Percentiles rank a stretch among this genome's conserved stretches.
Evolutionary conservation across 768 basidiomycete genomes (phyloP).

Genomic region (Pulveroboletus frians): DNA sequence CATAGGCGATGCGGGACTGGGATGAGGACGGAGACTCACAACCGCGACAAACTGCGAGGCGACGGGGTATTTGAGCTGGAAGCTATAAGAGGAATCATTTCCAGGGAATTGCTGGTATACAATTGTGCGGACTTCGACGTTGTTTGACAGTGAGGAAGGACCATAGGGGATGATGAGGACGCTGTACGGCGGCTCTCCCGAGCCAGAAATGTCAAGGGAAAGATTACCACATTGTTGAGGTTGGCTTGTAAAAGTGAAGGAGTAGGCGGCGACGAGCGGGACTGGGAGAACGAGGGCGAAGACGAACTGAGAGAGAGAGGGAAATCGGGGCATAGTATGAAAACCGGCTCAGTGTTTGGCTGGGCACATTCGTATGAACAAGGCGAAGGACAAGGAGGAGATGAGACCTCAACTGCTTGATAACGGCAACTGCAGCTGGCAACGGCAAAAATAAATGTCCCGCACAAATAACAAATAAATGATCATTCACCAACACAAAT

Average conservation of each 20-base stretch:
- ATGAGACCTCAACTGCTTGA: too few relatives aligned
- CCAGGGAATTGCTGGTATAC: constrained; percentile 49
- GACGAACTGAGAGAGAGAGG: background rate
- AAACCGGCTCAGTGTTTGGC: constrained; percentile 1
- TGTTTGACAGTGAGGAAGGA: constrained; percentile 53
- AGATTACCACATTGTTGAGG: constrained; percentile 68
- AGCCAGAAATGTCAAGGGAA: constrained; percentile 53
- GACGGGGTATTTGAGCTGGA: constrained; percentile 59
- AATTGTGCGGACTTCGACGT: constrained; percentile 59
- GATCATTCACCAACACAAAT: background rate
- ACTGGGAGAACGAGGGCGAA: constrained; percentile 20
- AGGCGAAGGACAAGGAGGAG: background rate
- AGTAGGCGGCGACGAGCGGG: constrained; percentile 34
- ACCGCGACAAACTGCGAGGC: constrained; percentile 73
- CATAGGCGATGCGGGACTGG: background rate
- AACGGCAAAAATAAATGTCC: constrained; percentile 8
- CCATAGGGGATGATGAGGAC: constrained; percentile 67
- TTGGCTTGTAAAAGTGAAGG: constrained; percentile 38
- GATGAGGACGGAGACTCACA: constrained; percentile 40
- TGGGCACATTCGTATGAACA: constrained; percentile 7
- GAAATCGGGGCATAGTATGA: constrained; percentile 10
- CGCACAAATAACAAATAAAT: background rate
- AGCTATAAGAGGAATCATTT: constrained; percentile 36
- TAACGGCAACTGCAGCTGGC: background rate
- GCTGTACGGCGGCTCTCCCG: constrained; percentile 62